Evolutionary conservation across 225 moss, liverwort and hornwort genomes (phyloP).

Genomic region (Rhytidiadelphus loreus): DNA sequence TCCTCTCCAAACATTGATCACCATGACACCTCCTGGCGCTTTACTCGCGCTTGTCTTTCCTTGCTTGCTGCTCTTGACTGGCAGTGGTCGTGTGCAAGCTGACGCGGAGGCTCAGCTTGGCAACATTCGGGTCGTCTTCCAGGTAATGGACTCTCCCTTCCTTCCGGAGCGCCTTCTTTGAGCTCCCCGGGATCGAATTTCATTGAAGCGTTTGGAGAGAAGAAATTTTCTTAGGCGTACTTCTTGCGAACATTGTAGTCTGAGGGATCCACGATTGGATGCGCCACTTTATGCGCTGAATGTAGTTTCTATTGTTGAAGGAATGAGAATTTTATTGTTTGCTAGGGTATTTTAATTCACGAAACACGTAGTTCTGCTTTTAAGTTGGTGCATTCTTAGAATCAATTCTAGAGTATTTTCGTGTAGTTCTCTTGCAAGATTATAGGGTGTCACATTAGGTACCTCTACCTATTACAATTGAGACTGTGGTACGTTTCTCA

Average conservation of each 20-base stretch:
- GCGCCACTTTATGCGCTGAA: neutral
- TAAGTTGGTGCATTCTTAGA: neutral
- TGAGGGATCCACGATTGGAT: neutral
- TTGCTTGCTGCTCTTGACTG: neutral
- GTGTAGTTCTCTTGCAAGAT: too few relatives aligned
- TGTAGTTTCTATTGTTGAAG: neutral
- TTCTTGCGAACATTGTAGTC: too few relatives aligned
- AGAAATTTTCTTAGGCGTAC: neutral
- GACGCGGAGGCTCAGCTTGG: slow-evolving; percentile 29
- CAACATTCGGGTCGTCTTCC: slow-evolving; percentile 72
- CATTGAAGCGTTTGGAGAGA: neutral
- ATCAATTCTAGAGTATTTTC: too few relatives aligned
- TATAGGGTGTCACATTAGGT: neutral
- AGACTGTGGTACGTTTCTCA: neutral
- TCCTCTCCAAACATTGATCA: neutral
- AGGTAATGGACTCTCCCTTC: slow-evolving; percentile 15
- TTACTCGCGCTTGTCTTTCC: neutral
- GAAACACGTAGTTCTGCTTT: neutral
- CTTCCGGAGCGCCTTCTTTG: neutral
- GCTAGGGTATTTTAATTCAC: neutral
- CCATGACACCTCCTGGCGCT: neutral
- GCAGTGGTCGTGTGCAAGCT: neutral
- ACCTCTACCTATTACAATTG: too few relatives aligned
- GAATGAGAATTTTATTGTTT: neutral
- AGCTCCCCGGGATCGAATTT: neutral